phyloP scores from a whole-genome alignment of 2,329 filamentous ascomycete genomes.

The Trichoderma sp. region DNA sequence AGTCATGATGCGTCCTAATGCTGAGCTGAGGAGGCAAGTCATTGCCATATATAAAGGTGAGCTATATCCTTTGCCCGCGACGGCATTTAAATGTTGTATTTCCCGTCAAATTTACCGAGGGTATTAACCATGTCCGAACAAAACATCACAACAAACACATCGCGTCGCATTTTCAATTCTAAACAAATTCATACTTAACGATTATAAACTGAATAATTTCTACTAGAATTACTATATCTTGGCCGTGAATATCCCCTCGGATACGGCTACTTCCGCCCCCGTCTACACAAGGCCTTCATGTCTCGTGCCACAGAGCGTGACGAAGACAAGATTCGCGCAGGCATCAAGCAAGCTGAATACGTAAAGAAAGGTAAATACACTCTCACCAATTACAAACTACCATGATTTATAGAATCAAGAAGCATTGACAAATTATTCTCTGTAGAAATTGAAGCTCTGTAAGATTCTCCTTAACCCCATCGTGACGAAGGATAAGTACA shows the following conservation, averaged over 20 bases:
- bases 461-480: conserved; percentile 42
- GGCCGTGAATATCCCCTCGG: conserved; percentile 86
- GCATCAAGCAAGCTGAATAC: conserved; percentile 76
- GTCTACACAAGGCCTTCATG: conserved; percentile 82
- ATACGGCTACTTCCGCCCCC: conserved; percentile 73
- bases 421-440: not conserved
- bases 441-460: conserved; percentile 88
- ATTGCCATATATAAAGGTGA: conserved; percentile 86
- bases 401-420: not conserved
- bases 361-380: conserved; percentile 74
- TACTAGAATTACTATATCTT: conserved; percentile 74
- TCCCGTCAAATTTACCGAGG: not conserved
- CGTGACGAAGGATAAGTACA: not conserved
- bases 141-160: not conserved
- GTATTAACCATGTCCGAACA: not conserved
- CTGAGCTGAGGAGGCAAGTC: conserved; percentile 70
- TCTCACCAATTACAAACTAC: not conserved
- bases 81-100: not conserved
- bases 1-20: conserved; percentile 37
- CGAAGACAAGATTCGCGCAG: conserved; percentile 71
- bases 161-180: not conserved
- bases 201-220: not conserved
- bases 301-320: conserved; percentile 68
- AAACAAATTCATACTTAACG: not conserved
- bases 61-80: not conserved